phyloP scores from a whole-genome alignment of 768 basidiomycete genomes.

The Pilatotrama ljubarskyi region DNA sequence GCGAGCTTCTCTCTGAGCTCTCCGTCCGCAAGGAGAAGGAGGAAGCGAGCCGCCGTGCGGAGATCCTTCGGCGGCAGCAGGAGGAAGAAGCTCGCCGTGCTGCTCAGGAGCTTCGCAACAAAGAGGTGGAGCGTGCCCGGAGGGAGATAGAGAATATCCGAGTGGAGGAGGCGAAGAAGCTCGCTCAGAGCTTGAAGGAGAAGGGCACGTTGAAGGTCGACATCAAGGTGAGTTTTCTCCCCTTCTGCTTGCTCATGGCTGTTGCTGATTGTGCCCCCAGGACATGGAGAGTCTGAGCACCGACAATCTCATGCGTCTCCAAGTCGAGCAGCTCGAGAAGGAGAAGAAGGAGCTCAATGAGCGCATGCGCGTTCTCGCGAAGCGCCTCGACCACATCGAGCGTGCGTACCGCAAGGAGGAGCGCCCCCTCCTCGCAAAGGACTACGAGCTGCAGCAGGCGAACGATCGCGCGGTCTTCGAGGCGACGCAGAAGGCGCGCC shows the following conservation, averaged over 20 bases:
- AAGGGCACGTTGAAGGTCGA: constrained; percentile 74
- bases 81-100: constrained; percentile 64
- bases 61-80: constrained; percentile 61
- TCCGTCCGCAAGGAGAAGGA: constrained; percentile 86
- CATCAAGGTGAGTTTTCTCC: constrained; percentile 52
- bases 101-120: constrained; percentile 62
- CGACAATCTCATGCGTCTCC: constrained; percentile 81
- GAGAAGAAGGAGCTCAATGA: constrained; percentile 89
- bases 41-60: constrained; percentile 77
- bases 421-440: constrained; percentile 77
- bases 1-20: constrained; percentile 83
- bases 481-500: constrained; percentile 52
- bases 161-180: constrained; percentile 83
- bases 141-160: constrained; percentile 79
- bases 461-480: constrained; percentile 74
- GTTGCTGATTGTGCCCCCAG: constrained; percentile 37
- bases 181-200: constrained; percentile 80
- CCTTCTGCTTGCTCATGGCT: not conserved
- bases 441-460: constrained; percentile 85
- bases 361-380: constrained; percentile 76
- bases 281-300: constrained; percentile 85
- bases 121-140: constrained; percentile 62
- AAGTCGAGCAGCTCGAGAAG: constrained; percentile 95
- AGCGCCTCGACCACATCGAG: constrained; percentile 94
- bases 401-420: constrained; percentile 95